Evolutionary conservation across 2,329 filamentous ascomycete species (phyloP), one percentile per base, ranked within the genome.

Genomic region (Geoglossum cookeanum): DNA sequence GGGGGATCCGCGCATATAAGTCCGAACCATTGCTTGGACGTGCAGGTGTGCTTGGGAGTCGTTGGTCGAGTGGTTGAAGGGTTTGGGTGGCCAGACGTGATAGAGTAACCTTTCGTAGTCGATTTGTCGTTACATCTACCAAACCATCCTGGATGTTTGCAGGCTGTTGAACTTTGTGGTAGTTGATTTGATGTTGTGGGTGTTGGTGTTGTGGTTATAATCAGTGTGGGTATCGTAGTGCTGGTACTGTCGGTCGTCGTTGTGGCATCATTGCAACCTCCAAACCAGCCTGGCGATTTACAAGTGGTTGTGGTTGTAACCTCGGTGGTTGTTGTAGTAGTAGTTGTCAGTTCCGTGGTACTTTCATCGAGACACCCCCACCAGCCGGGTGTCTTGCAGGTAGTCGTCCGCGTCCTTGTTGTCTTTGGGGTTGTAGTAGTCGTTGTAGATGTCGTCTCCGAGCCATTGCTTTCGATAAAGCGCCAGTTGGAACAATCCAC

Each of bases 401-500:
- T 95, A 57, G 83, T 81, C 0, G 90, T 95, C 49, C 88, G 77
- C 1, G 84, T 89, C 55, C 77, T 70, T 48, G 78, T 77, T 2
- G 79, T 80, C 1, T 76, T 75, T 1, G 78, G 76, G 1, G 77
- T 78, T 1, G 79, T 74, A 0, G 68, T 75, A 0, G 81, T 81
- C 0, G 63, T 67, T 5, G 68, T 67, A 2, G 84, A 85, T 0
- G 82, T 88, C 1, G 76, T 78, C 61, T 90, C 84, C 1, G 86
- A 92, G 33, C 85, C 85, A 67, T 96, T 96, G 68, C 89, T 94
- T 69, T 90, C 84, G 66, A 87, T 94, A 75, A 89, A 94, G 65
- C 95, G 94, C 92, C 92, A 97, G 58, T 84, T 82, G 58, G 80
- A 87, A 65, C 91, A 97, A 68, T 98, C 92, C 45, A 85, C 81